phyloP scores from a whole-genome alignment of 306 rosid species.

The Cyclanthera cordifolia region DNA sequence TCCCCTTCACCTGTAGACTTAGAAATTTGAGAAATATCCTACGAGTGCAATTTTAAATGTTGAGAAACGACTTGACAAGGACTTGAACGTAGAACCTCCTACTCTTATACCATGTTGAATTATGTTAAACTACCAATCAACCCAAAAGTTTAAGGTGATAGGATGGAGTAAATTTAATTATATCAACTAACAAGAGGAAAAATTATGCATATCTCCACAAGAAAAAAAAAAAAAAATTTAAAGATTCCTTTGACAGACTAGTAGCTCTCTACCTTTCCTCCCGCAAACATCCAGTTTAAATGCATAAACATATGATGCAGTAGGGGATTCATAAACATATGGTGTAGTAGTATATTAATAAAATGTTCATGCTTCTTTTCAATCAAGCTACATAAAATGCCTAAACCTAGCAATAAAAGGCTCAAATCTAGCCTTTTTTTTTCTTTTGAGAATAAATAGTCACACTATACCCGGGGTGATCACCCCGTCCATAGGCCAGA shows the following conservation, averaged over 20 bases:
- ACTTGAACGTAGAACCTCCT: too few species aligned
- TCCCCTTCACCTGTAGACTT: too few species aligned
- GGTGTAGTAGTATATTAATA: not conserved
- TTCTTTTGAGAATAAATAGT: too few species aligned
- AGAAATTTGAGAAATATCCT: too few species aligned
- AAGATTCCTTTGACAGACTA: not conserved
- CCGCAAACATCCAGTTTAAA: not conserved
- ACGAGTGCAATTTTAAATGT: too few species aligned
- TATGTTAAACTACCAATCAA: too few species aligned
- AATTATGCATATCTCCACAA: not conserved
- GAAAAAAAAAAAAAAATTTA: not conserved
- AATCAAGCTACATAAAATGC: not conserved
- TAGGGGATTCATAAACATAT: not conserved
- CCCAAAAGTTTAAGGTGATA: too few species aligned
- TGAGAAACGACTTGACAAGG: too few species aligned
- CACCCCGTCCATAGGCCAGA: too few species aligned
- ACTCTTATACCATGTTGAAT: too few species aligned
- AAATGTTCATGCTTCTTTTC: not conserved
- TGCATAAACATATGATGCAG: not conserved
- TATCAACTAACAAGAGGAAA: not conserved
- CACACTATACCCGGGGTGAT: too few species aligned
- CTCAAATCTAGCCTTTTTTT: not conserved
- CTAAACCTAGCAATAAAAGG: not conserved
- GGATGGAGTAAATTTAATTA: too few species aligned
- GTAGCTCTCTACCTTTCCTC: not conserved